Evolutionary conservation across 345 rosid genomes (phyloP).

Genomic region (Conringia planisiliqua): DNA sequence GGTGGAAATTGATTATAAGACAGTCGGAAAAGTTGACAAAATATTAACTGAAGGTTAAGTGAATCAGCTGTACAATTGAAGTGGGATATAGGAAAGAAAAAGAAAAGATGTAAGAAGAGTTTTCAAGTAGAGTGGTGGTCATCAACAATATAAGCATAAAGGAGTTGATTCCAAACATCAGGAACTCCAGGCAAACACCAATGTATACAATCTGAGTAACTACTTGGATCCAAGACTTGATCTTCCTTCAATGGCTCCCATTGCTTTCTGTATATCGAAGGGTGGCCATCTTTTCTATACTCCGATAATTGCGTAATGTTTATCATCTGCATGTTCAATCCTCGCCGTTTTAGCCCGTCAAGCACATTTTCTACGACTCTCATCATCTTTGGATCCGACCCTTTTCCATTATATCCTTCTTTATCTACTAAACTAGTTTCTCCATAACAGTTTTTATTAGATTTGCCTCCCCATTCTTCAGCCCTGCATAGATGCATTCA

Average conservation of each 20-base stretch:
- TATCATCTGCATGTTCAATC: slow-evolving; percentile 51
- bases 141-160: slow-evolving; percentile 54
- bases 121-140: slow-evolving; percentile 8
- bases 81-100: neutral
- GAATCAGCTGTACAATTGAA: slow-evolving; percentile 32
- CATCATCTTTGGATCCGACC: slow-evolving; percentile 57
- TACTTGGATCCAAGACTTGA: slow-evolving; percentile 48
- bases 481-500: slow-evolving; percentile 36
- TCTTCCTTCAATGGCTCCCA: slow-evolving; percentile 60
- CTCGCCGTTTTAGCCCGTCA: slow-evolving; percentile 42
- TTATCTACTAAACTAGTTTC: slow-evolving; percentile 48
- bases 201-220: slow-evolving; percentile 81
- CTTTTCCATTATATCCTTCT: slow-evolving; percentile 54
- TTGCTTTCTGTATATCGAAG: slow-evolving; percentile 62
- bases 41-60: neutral
- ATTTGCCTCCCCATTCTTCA: slow-evolving; percentile 67
- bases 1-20: neutral
- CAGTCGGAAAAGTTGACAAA: neutral
- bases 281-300: slow-evolving; percentile 83
- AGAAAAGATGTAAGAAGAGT: neutral
- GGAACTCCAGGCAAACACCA: slow-evolving; percentile 97
- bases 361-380: slow-evolving; percentile 42
- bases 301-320: slow-evolving; percentile 76
- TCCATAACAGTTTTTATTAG: slow-evolving; percentile 49
- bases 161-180: slow-evolving; percentile 89